Evolutionary conservation across 768 basidiomycete species (phyloP).

Genomic region (Lactifluus subvellereus): DNA sequence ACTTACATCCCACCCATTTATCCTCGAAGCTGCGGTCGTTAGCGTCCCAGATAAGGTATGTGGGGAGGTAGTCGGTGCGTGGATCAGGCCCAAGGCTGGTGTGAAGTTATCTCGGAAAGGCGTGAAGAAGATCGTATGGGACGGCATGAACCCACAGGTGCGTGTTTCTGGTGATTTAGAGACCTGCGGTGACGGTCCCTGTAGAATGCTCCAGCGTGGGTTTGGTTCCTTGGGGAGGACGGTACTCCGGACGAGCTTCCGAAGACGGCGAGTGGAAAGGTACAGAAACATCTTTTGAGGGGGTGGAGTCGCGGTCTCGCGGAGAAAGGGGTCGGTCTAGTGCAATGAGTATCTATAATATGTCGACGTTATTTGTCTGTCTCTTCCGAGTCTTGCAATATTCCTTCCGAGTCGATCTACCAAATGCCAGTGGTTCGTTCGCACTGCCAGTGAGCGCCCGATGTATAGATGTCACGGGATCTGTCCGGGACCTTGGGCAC

Average conservation of each 20-base stretch:
- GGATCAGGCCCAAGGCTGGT: constrained; percentile 47
- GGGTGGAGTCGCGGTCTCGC: constrained; percentile 59
- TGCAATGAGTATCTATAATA: not conserved
- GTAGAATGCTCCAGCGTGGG: constrained; percentile 75
- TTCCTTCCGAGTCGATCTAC: too few relatives aligned
- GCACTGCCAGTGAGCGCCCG: too few relatives aligned
- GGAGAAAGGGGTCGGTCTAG: constrained; percentile 38
- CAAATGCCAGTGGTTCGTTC: too few relatives aligned
- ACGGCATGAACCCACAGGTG: constrained; percentile 77
- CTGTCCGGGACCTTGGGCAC: too few relatives aligned
- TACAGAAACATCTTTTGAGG: constrained; percentile 74
- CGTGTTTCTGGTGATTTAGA: constrained; percentile 13
- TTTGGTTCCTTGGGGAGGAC: constrained; percentile 77
- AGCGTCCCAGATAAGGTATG: constrained; percentile 62
- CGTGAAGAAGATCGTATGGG: constrained; percentile 47
- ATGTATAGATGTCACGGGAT: not conserved
- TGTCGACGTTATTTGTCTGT: too few relatives aligned
- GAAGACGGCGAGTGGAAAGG: constrained; percentile 84
- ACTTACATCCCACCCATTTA: constrained; percentile 46
- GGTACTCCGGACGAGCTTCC: constrained; percentile 54
- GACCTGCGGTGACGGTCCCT: not conserved
- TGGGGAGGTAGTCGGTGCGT: constrained; percentile 78
- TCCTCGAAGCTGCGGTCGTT: constrained; percentile 70
- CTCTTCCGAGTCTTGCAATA: too few relatives aligned
- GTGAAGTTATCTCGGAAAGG: constrained; percentile 41